These are phyloP conservation scores for Neurospora sp. DNA, from an alignment of 495 filamentous ascomycete species.

Conservation along the genomic window DNA sequence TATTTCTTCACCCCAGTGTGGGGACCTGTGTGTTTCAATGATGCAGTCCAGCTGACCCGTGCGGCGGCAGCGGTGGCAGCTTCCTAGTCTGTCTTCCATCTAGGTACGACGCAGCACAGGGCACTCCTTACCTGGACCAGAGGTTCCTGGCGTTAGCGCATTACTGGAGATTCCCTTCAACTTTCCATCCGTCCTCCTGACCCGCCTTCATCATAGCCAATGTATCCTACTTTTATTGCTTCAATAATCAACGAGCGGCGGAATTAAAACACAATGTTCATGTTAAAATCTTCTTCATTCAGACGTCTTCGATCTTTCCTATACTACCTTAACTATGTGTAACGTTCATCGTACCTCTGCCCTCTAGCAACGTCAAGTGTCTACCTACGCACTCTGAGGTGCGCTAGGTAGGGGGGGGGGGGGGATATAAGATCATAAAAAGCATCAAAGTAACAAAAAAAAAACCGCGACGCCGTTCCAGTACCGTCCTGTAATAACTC, in stretches of 20 bases:
- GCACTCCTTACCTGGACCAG: background rate
- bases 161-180: background rate
- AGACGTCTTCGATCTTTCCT: background rate
- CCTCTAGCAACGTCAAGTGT: background rate
- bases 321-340: background rate
- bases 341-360: background rate
- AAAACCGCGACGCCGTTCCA: background rate
- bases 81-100: background rate
- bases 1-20: background rate
- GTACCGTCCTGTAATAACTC: background rate
- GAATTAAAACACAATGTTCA: background rate
- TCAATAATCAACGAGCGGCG: background rate
- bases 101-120: background rate
- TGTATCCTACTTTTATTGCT: background rate
- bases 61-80: background rate
- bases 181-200: background rate
- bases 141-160: background rate
- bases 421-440: background rate
- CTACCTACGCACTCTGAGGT: background rate
- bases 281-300: background rate
- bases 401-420: background rate
- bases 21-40: background rate
- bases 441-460: background rate
- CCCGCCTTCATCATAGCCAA: background rate
- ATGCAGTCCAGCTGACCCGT: background rate